Base-by-base conservation (phyloP, 202 grass and related monocot genomes). In the Carex arenaria region DNA sequence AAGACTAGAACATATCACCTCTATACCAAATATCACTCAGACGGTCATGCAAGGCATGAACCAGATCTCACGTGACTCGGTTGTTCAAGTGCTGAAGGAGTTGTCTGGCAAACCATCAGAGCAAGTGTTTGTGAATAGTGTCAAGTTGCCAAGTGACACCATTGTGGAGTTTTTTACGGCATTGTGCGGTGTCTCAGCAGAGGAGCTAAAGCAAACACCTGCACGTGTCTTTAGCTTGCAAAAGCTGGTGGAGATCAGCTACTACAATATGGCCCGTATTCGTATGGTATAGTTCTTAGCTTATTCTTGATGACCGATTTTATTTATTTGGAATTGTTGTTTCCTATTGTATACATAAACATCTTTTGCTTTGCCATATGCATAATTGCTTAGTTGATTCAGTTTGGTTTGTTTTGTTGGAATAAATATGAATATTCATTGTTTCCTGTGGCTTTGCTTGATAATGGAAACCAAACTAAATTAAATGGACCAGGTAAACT, bases 181-280 rank as follows among this genome's bases (percentile, higher is more conserved):
- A 79, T 92, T 99, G 52, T 99, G 96, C 83, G 85, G 86, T 84
- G 85, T 99, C 72, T 99, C 96, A 78, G 93, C 91, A 80, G 96
- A 99, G 88, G 96, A 99, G 86, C 85, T 99, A 60, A 99, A 99
- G 86, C 96, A 99, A 84, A 87, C 88, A 82, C 96, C 96, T 67
- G 88, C 96, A 75, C 93, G 96, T 56, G 91, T 96, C 36, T 94
- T 99, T 81, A 99, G 96, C 85, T 90, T 99, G 89, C 96, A 99
- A 83, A 99, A 99, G 80, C 96, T 99, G 80, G 96, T 99, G 53
- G 96, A 99, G 87, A 99, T 99, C 87, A 99, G 96, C 87, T 99
- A 99, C 82, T 99, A 99, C 83, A 99, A 99, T 88, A 99, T 99
- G 96, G 96, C 96, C 81, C 86, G 96, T 67, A 99, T 99, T 80